Evolutionary conservation across 139 green algal genomes (phyloP), one percentile per base, ranked within the genome.

Genomic region (Gonium pectorale): DNA sequence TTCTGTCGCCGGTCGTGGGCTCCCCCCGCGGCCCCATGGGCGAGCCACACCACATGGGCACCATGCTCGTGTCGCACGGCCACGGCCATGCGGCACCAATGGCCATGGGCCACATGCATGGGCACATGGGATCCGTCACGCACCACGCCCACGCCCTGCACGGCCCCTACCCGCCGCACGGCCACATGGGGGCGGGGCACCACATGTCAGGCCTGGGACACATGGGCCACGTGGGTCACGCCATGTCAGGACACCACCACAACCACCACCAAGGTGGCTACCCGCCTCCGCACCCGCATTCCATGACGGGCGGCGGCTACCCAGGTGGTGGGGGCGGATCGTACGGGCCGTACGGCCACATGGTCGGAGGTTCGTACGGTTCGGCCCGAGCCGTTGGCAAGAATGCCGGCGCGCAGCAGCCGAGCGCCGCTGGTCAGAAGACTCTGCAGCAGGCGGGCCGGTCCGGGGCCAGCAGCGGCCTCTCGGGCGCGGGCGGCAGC

Each of bases 11-110:
- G 21, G 52, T 80, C 13, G 51, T 80, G 35, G 33, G 33, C 24
- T 80, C 72, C n/a, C 72, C 72, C 17, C 35, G 72, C 0, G 15
- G 35, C n/a, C n/a, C n/a, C 72, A 68, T 80, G 72, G 72, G 67
- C 1, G 51, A 80, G 33, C 69, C 35, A 6, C 31, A n/a, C 24
- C 72, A 80, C 51, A 80, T 80, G 72, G 72, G 72, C 49, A 51
- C 71, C 27, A 80, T 80, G 72, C 11, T 66, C 26, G 43, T 66
- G 35, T 27, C 51, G 72, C 72, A 80, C 33, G 40, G 35, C 7
- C 35, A 31, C 54, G 54, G 24, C 54, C 54, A 21, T 7, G 26
- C 22, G 24, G n/a, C 68, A 22, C 41, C 68, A 24, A 77, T 77
- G 68, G 68, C 43, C 24, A 77, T 77, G 68, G 68, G 19, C 44